Evolutionary conservation across 495 filamentous ascomycete species (phyloP), one percentile per base, ranked within the genome.

Genomic region (Polyplosphaeria fusca): DNA sequence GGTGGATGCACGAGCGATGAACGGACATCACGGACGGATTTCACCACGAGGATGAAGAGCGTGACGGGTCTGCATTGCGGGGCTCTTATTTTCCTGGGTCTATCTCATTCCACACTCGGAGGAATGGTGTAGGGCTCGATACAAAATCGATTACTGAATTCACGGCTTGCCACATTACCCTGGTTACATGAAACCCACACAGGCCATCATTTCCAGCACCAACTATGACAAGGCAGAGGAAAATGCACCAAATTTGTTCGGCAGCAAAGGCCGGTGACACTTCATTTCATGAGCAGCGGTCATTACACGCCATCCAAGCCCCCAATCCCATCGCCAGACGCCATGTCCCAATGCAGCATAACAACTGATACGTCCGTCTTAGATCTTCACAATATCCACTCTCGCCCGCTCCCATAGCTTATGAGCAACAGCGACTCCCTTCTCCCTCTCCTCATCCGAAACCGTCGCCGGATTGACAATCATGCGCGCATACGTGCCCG

Each of bases 401-500:
- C 91, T 80, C n/a, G 86, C 81, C 65, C 91, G 81, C 52, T 90
- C 83, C 67, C 88, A 94, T 5, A 95, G 72, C 58, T 81, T 84
- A 71, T 96, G 88, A 18, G 75, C 74, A 40, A 89, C 69, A 63
- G 83, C 73, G 25, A 80, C 80, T 18, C 76, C 78, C 22, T 73
- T 74, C 14, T 60, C 61, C 20, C 73, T 74, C 58, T 91, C 86
- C 26, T 83, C 77, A 0, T 82, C 77, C 2, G 72, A 76, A 24
- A 89, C 41, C 4, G 69, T 68, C 23, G 79, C 76, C 2, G 86
- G 86, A 54, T 87, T 79, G 3, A 96, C 69, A 22, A 80, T 81
- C 76, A 96, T 76, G 27, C 85, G 83, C 1, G 88, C 86, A 65
- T 86, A 96, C 2, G 88, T 91, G 3, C 91, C 91, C 0, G 90